phyloP scores from a whole-genome alignment of 345 rosid species.

The Barbarea vulgaris region DNA sequence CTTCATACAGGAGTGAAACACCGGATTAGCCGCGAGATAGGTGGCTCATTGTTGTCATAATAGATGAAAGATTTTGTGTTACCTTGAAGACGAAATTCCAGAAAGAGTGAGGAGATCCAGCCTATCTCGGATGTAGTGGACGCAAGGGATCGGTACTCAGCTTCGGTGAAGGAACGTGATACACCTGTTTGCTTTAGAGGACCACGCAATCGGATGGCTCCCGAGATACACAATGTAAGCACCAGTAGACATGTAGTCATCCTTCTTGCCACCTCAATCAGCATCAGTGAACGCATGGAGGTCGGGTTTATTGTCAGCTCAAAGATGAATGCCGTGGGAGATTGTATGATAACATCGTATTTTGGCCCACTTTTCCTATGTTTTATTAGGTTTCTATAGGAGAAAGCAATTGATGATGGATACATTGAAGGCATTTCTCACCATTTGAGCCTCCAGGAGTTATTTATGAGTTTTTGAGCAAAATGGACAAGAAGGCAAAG shows the following conservation, averaged over 20 bases:
- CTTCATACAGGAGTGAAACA: background rate
- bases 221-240: background rate
- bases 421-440: no score
- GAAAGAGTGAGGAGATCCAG: background rate
- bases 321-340: background rate
- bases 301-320: background rate
- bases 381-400: no score
- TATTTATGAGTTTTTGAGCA: no score
- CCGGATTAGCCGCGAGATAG: background rate
- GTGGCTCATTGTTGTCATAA: background rate
- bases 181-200: no score
- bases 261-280: background rate
- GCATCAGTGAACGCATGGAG: background rate
- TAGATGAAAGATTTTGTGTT: background rate
- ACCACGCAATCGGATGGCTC: background rate
- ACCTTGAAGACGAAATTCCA: fast-evolving
- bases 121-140: background rate
- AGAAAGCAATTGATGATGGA: no score
- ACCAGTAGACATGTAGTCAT: background rate
- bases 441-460: no score
- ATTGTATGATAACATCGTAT: no score
- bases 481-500: no score
- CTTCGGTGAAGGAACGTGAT: background rate
- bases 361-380: no score
- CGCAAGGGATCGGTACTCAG: background rate